Conservation (phyloP, 768 basidiomycete species). For the Pulveroboletus sp. region DNA sequence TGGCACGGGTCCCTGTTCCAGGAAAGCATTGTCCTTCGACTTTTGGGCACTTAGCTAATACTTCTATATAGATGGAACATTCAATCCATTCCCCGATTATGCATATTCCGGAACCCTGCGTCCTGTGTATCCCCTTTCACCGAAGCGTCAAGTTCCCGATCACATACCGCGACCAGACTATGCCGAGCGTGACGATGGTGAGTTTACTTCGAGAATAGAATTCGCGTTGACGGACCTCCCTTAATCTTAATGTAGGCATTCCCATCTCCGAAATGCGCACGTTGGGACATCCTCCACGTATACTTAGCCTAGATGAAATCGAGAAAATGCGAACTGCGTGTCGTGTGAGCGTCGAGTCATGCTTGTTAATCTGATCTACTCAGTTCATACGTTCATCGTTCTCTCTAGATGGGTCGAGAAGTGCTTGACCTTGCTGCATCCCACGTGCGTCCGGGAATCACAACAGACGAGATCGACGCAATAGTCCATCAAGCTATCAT, state of each 20-base stretch:
- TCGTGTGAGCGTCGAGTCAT: conserved; percentile 50
- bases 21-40: conserved; percentile 5
- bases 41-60: not conserved
- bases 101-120: conserved; percentile 75
- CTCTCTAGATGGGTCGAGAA: conserved; percentile 73
- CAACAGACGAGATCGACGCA: conserved; percentile 92
- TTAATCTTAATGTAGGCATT: no score
- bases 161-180: conserved; percentile 90
- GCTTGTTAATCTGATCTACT: conserved; percentile 4
- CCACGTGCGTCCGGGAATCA: conserved; percentile 83
- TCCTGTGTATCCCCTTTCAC: conserved; percentile 85
- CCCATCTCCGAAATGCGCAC: conserved; percentile 57
- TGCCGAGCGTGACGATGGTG: conserved; percentile 57
- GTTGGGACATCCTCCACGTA: conserved; percentile 57
- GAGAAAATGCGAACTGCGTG: conserved; percentile 87
- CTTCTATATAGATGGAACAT: conserved; percentile 58
- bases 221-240: not conserved
- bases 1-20: conserved; percentile 38
- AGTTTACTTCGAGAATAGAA: conserved; percentile 20
- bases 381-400: not conserved
- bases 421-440: conserved; percentile 92
- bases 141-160: conserved; percentile 69
- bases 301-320: conserved; percentile 71
- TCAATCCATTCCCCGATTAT: conserved; percentile 75
- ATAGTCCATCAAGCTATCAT: conserved; percentile 91